Evolutionary conservation across 1,284 basidiomycete genomes (phyloP).

Genomic region (Ganoderma boninense): DNA sequence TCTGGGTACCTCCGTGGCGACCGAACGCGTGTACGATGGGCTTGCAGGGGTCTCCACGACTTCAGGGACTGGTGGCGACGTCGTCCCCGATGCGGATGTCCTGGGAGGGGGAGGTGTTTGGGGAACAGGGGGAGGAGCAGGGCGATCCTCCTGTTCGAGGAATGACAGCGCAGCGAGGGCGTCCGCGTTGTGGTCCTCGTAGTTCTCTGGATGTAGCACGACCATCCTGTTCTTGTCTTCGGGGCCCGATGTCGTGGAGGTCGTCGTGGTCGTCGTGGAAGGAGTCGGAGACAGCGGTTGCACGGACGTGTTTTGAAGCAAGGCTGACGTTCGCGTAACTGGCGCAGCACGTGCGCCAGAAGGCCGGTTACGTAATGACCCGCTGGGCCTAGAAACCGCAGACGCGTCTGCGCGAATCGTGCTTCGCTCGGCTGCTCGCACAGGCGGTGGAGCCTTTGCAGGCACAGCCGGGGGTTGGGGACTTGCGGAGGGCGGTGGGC

Average conservation of each 20-base stretch:
- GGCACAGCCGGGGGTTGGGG: conserved; percentile 28
- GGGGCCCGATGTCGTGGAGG: conserved; percentile 24
- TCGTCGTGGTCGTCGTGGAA: conserved; percentile 31
- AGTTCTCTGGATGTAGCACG: conserved; percentile 19
- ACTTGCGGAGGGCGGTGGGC: conserved; percentile 25
- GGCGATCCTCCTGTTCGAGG: conserved; percentile 63
- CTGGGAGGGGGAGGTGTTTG: conserved; percentile 34
- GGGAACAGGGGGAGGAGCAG: conserved; percentile 25
- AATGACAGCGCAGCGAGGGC: conserved; percentile 81
- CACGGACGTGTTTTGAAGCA: conserved; percentile 31
- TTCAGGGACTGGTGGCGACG: conserved; percentile 37
- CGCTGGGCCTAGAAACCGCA: conserved; percentile 31
- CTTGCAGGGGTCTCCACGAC: conserved; percentile 39
- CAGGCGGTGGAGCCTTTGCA: conserved; percentile 21
- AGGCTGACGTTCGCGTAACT: conserved; percentile 40
- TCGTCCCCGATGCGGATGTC: conserved; percentile 25
- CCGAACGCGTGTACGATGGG: conserved; percentile 39
- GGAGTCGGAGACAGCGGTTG: conserved; percentile 25
- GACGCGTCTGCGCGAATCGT: conserved; percentile 19
- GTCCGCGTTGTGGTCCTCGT: conserved; percentile 67
- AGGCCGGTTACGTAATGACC: conserved; percentile 51
- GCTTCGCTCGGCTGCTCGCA: conserved; percentile 13
- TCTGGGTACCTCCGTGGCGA: conserved; percentile 44
- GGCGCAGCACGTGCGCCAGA: conserved; percentile 87
- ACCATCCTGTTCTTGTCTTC: conserved; percentile 30